These are phyloP conservation scores for Trichosporon faecale DNA, from an alignment of 1,284 basidiomycete genomes.

Conservation along the genomic window DNA sequence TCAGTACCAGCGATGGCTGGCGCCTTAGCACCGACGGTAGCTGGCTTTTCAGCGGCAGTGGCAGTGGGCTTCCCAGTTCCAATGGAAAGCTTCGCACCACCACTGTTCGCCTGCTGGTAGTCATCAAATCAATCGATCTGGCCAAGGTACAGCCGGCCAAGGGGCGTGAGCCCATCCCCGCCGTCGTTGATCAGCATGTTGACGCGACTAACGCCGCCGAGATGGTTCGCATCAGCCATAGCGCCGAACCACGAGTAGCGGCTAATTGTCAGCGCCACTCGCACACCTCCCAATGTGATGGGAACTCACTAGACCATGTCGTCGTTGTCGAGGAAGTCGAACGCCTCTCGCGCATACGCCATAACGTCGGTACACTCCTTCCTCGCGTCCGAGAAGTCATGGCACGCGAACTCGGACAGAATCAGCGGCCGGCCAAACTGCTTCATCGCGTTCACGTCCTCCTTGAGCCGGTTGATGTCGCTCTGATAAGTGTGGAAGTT, in stretches of 20 bases:
- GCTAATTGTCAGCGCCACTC: background rate
- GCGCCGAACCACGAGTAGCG: background rate
- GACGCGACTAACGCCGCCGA: background rate
- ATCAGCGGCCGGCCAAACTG: conserved; percentile 35
- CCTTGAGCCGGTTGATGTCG: conserved; percentile 34
- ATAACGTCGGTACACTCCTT: background rate
- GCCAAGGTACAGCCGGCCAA: background rate
- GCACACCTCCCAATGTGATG: no score
- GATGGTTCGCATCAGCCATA: background rate
- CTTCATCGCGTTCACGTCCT: conserved; percentile 25
- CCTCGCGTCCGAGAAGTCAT: background rate
- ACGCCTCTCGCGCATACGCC: background rate
- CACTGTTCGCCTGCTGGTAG: no score
- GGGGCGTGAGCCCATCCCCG: background rate
- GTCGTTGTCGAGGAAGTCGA: background rate
- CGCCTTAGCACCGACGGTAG: no score
- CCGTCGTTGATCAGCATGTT: background rate
- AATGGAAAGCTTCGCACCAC: no score
- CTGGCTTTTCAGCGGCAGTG: background rate
- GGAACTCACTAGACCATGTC: background rate
- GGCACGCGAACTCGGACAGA: conserved; percentile 38
- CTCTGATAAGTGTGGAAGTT: conserved; percentile 44
- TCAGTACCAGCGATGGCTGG: background rate
- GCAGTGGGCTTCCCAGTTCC: no score
- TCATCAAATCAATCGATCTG: background rate